phyloP scores from a whole-genome alignment of 495 filamentous ascomycete genomes.

The Saxophila tyrrhenica region DNA sequence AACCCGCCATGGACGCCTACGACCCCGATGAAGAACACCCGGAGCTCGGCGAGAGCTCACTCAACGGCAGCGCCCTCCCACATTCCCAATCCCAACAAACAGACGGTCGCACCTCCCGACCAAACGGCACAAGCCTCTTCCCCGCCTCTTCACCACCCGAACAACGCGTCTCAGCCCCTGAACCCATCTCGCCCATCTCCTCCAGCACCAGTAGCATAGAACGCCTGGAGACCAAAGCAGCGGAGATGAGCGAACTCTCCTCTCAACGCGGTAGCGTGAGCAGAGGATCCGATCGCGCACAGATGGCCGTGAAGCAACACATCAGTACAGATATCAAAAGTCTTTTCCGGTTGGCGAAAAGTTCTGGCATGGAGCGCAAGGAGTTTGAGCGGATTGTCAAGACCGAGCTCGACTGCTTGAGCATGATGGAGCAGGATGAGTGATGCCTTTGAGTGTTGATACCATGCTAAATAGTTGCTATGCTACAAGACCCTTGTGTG shows the following conservation, averaged over 20 bases:
- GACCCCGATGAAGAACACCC: conserved; percentile 47
- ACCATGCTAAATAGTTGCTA: too few species aligned
- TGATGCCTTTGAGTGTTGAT: too few species aligned
- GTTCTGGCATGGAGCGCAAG: conserved; percentile 65
- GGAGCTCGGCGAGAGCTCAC: conserved; percentile 40
- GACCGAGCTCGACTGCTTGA: conserved; percentile 68
- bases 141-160: conserved; percentile 2
- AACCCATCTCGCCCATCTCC: conserved; percentile 10
- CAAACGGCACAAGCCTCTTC: conserved; percentile 2
- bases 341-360: conserved; percentile 67
- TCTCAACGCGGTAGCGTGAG: conserved; percentile 42
- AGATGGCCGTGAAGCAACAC: conserved; percentile 79
- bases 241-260: conserved; percentile 29
- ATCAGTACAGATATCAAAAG: conserved; percentile 81
- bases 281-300: conserved; percentile 59
- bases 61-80: conserved; percentile 41
- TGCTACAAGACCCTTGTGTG: too few species aligned
- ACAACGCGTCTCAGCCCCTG: conserved; percentile 2
- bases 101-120: background rate
- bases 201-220: conserved; percentile 20
- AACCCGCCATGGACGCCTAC: conserved; percentile 82
- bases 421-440: conserved; percentile 58
- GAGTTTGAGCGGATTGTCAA: conserved; percentile 76
- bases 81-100: conserved; percentile 25
- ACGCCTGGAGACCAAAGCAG: conserved; percentile 26